A percentile compares a stretch with the other conserved stretches of the same genome.
These are phyloP conservation scores for Malus sieversii DNA, from an alignment of 306 rosid species.

Conservation along the genomic window DNA sequence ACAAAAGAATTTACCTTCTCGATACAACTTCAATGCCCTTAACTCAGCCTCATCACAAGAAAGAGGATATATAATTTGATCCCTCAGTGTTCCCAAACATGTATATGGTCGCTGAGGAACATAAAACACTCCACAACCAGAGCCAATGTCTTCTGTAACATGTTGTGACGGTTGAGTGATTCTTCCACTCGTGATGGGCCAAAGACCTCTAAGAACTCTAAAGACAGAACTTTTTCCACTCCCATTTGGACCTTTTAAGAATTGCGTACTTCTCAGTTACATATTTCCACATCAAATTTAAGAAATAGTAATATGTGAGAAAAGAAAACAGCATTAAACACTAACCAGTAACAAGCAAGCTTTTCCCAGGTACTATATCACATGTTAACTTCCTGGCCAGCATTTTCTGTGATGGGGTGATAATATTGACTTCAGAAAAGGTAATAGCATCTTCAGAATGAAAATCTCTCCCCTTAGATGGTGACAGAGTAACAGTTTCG, in stretches of 20 bases:
- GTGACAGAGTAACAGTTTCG: conserved; percentile 22
- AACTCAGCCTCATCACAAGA: conserved; percentile 75
- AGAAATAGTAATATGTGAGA: not conserved
- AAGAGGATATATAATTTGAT: conserved; percentile 94
- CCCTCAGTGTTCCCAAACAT: conserved; percentile 92
- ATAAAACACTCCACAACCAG: conserved; percentile 69
- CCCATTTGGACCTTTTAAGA: conserved; percentile 84
- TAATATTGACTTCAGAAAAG: conserved; percentile 72
- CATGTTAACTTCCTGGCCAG: conserved; percentile 83
- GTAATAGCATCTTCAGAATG: conserved; percentile 53
- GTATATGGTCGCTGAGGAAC: conserved; percentile 98
- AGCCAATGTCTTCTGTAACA: conserved; percentile 42
- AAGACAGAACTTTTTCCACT: conserved; percentile 97
- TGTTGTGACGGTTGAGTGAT: conserved; percentile 58
- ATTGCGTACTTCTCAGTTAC: conserved; percentile 12
- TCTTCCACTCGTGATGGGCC: conserved; percentile 80
- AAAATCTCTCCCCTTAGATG: conserved; percentile 33
- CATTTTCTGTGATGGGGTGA: conserved; percentile 84
- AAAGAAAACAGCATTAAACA: conserved; percentile 2
- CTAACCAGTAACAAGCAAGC: conserved; percentile 96
- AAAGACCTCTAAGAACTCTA: conserved; percentile 93
- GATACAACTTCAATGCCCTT: conserved; percentile 48
- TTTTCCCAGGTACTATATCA: conserved; percentile 60
- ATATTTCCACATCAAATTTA: conserved; percentile 12
- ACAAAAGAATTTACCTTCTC: conserved; percentile 45